Evolutionary conservation across 139 green algal species (phyloP).

Genomic region (Volvox africanus): DNA sequence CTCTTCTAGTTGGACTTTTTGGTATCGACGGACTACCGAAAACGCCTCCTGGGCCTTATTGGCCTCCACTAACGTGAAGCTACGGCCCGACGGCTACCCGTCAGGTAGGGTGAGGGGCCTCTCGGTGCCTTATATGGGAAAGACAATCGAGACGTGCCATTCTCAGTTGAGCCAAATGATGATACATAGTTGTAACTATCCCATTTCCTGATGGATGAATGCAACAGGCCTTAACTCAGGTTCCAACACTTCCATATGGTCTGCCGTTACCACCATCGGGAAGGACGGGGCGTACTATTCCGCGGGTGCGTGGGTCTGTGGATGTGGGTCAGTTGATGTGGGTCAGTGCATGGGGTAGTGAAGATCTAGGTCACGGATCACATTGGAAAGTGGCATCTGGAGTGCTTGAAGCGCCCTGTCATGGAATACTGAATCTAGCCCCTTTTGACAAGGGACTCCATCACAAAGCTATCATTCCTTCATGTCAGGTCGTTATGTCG

Average conservation of each 20-base stretch:
- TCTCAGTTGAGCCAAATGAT: no score
- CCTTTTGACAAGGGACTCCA: neutral
- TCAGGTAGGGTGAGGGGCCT: neutral
- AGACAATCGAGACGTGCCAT: neutral
- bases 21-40: neutral
- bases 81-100: constrained; percentile 27
- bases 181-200: neutral
- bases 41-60: constrained; percentile 29
- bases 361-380: neutral
- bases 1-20: neutral
- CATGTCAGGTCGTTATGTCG: constrained; percentile 40
- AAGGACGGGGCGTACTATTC: constrained; percentile 13
- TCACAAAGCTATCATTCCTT: neutral
- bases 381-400: neutral
- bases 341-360: neutral
- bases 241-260: neutral
- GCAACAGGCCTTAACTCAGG: neutral
- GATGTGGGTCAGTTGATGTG: neutral
- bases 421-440: neutral
- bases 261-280: neutral
- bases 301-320: neutral
- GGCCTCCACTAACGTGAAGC: neutral
- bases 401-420: neutral
- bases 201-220: neutral
- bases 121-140: neutral